Base-by-base conservation (phyloP, 371 early-diverging fungal genomes). In the Catenaria anguillulae region DNA sequence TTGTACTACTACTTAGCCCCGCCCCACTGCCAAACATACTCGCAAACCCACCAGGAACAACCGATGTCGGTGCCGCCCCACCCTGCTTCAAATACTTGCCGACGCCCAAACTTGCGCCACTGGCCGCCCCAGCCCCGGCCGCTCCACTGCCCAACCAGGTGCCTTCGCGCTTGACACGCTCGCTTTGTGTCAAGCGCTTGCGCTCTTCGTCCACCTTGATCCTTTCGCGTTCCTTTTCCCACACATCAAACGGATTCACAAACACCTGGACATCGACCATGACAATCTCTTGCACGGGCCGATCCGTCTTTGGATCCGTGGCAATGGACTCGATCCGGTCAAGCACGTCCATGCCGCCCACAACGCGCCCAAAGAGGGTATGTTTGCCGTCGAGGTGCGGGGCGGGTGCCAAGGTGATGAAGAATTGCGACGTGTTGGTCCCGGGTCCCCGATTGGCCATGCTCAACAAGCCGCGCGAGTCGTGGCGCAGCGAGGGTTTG, bases 401-500 rank as follows among this genome's bases (percentile, higher is more conserved):
- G 64, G 86, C 83, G 4, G 89, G 80, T 33, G 81, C 72, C 71
- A 80, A 89, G 1, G 92, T 89, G 61, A 92, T 84, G 66, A 90
- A 92, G 91, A 94, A 90, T 81, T 97, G 88, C 29, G 90, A 87
- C 55, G 81, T 75, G 65, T 88, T 86, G 60, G 94, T 85, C 66
- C 83, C 78, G 65, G 89, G 79, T 62, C 98, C 98, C 59, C 83
- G 70, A 70, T 92, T 92, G 6, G 93, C 93, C 90, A 90, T 90
- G 61, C 83, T 82, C 33, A 92, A 73, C 26, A 89, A 67, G 23
- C 91, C 91, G 21, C 88, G 78, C 19, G 76, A 80, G 62, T 82
- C 74, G 68, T 97, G 98, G 8, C 77, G 77, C 34, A 89, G 66
- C 42, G 76, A 83, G 1, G 73, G 63, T 66, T 82, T 84, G 68